Evolutionary conservation across 495 filamentous ascomycete species (phyloP).

Genomic region (Aspergillus sparsus): DNA sequence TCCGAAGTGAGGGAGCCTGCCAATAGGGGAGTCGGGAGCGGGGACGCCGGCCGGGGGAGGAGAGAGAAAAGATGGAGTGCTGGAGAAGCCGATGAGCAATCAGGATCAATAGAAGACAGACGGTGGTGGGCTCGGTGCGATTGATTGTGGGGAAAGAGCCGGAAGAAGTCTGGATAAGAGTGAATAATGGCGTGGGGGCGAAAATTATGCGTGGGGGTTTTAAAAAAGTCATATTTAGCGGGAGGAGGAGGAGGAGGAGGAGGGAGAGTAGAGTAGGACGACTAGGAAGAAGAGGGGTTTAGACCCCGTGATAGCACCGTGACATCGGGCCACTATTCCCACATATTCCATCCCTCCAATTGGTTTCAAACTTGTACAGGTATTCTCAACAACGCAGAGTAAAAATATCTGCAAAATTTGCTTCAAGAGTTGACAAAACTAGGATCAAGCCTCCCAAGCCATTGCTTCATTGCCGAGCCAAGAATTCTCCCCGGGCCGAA

Average conservation of each 20-base stretch:
- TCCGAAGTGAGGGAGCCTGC: conserved; percentile 7
- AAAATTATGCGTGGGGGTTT: conserved; percentile 5
- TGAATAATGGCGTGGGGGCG: conserved; percentile 11
- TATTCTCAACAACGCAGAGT: too few species aligned
- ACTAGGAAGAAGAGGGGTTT: not conserved
- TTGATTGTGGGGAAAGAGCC: conserved; percentile 10
- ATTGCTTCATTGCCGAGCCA: not conserved
- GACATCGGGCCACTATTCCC: not conserved
- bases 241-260: not conserved
- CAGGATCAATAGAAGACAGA: conserved; percentile 15
- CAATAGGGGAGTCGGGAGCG: conserved; percentile 19
- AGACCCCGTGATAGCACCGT: conserved; percentile 5
- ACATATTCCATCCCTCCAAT: not conserved
- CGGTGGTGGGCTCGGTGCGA: conserved; percentile 5
- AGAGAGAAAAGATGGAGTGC: conserved; percentile 11
- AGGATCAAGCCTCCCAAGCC: conserved; percentile 2
- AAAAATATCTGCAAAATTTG: too few species aligned
- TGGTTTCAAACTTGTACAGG: too few species aligned
- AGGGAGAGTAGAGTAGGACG: not conserved
- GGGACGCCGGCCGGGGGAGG: conserved; percentile 7
- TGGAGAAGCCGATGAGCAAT: conserved; percentile 12
- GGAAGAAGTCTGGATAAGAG: not conserved
- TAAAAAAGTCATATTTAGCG: not conserved
- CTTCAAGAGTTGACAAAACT: not conserved
- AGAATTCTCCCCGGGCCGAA: conserved; percentile 6